Conservation (phyloP, 768 basidiomycete species). For the Naganishia randhawae region DNA sequence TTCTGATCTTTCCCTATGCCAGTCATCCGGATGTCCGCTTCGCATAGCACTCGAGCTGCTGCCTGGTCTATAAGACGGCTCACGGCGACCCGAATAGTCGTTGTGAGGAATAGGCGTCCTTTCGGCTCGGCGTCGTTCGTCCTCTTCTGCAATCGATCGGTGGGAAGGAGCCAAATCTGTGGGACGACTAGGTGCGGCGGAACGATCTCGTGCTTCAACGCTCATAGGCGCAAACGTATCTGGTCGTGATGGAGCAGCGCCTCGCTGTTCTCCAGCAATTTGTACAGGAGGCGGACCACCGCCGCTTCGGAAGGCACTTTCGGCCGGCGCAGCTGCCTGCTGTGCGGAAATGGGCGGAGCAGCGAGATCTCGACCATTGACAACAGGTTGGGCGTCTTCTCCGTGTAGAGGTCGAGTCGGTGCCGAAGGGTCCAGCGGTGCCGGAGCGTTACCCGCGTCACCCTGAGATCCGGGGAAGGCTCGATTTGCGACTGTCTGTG, state of each 20-base stretch:
- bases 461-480: slow-evolving; percentile 29
- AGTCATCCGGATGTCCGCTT: slow-evolving; percentile 8
- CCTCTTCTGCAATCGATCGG: slow-evolving; percentile 12
- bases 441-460: background rate
- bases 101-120: slow-evolving; percentile 28
- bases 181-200: slow-evolving; percentile 31
- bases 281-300: slow-evolving; percentile 46
- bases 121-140: slow-evolving; percentile 30
- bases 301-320: slow-evolving; percentile 46
- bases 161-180: slow-evolving; percentile 37
- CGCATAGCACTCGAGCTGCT: slow-evolving; percentile 25
- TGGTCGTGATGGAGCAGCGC: slow-evolving; percentile 39
- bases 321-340: slow-evolving; percentile 3
- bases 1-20: slow-evolving; percentile 39
- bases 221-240: slow-evolving; percentile 48
- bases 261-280: slow-evolving; percentile 43
- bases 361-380: slow-evolving; percentile 40
- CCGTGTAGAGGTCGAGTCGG: background rate
- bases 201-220: slow-evolving; percentile 36
- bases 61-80: slow-evolving; percentile 16
- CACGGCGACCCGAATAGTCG: slow-evolving; percentile 31
- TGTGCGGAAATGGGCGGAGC: slow-evolving; percentile 37
- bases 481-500: slow-evolving; percentile 41
- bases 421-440: background rate
- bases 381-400: slow-evolving; percentile 27